Percentiles rank a stretch among this genome's conserved stretches.
Evolutionary conservation across 2,329 filamentous ascomycete genomes (phyloP).

Genomic region (Hymenoscyphus albidus): DNA sequence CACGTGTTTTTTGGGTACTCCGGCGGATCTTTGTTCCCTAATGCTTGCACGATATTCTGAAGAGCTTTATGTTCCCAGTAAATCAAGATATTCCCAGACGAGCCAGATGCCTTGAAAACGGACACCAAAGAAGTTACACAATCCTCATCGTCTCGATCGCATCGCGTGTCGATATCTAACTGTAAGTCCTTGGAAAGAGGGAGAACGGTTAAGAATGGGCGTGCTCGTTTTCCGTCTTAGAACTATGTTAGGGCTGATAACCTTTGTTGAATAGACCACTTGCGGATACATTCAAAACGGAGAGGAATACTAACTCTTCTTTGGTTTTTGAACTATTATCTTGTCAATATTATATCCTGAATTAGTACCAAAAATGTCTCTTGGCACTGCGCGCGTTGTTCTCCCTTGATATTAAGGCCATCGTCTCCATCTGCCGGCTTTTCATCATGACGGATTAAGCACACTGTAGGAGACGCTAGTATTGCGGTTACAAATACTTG

Average conservation of each 20-base stretch:
- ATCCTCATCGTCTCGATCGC: constrained; percentile 50
- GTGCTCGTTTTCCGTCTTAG: constrained; percentile 48
- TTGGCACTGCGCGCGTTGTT: constrained; percentile 54
- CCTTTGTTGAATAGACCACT: background rate
- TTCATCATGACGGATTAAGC: constrained; percentile 62
- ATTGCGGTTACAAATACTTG: constrained; percentile 5
- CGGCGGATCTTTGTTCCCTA: constrained; percentile 49
- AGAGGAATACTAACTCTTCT: constrained; percentile 38
- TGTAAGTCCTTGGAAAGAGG: constrained; percentile 54
- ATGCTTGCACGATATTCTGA: constrained; percentile 46
- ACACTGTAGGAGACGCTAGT: constrained; percentile 43
- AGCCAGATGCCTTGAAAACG: constrained; percentile 43
- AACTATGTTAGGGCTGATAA: background rate
- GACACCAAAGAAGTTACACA: constrained; percentile 52
- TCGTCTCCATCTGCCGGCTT: constrained; percentile 48
- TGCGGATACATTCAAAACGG: background rate
- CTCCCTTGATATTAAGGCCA: constrained; percentile 49
- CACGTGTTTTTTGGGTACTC: constrained; percentile 47
- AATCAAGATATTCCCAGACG: constrained; percentile 51
- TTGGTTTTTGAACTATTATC: constrained; percentile 54
- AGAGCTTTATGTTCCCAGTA: constrained; percentile 57
- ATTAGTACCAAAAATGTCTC: constrained; percentile 49
- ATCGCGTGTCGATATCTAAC: constrained; percentile 51
- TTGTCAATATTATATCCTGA: constrained; percentile 54
- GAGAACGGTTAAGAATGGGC: constrained; percentile 54